Percentiles rank a stretch among this genome's conserved stretches.
phyloP scores from a whole-genome alignment of 306 rosid genomes.

The Gastrolobium bilobum region DNA sequence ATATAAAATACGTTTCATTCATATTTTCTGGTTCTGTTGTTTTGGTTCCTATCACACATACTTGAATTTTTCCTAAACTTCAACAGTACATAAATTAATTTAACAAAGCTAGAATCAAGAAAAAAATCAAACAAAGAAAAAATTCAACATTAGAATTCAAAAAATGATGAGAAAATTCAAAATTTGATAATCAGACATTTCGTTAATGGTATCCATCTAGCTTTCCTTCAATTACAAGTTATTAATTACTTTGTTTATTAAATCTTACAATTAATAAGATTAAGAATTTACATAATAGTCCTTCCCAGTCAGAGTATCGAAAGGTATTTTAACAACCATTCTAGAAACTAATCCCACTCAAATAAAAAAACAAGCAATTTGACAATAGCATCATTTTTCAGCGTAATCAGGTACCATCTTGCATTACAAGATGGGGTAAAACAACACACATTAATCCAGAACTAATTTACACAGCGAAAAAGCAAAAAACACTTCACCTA shows the following conservation, averaged over 20 bases:
- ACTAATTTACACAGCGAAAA: slow-evolving; percentile 3
- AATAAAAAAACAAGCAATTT: slow-evolving; percentile 7
- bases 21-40: too few species aligned
- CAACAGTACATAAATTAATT: not conserved
- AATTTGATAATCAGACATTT: not conserved
- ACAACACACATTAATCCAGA: not conserved
- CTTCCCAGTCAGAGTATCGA: not conserved
- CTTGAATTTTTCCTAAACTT: not conserved
- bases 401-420: slow-evolving; percentile 1
- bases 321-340: not conserved
- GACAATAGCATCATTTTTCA: not conserved
- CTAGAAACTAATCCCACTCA: not conserved
- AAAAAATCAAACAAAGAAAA: not conserved
- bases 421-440: slow-evolving; percentile 17
- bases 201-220: not conserved
- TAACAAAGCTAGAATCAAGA: not conserved
- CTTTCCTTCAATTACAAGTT: not conserved
- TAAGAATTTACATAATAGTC: not conserved
- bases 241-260: not conserved
- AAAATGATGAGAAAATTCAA: not conserved
- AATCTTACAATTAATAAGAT: not conserved
- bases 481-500: slow-evolving; percentile 58
- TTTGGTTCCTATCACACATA: not conserved
- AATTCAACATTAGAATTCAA: not conserved
- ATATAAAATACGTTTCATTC: too few species aligned